Conservation (phyloP, 305 asterid genomes). For the Solanum chacoense region DNA sequence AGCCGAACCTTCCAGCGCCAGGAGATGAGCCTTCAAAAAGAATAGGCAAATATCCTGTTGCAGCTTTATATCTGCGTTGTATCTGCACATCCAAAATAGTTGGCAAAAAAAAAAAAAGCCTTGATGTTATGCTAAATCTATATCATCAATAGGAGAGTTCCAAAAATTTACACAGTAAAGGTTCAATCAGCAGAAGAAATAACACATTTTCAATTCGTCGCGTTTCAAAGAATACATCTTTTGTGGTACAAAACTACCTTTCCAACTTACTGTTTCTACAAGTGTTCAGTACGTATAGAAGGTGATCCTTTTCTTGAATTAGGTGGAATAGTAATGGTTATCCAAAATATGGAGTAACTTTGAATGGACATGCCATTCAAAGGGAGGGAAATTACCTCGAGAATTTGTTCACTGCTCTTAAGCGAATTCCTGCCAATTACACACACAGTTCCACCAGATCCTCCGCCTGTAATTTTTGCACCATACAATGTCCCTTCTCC, state of each 20-base stretch:
- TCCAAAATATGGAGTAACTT: not conserved
- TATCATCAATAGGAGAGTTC: not conserved
- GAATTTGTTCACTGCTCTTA: slow-evolving; percentile 67
- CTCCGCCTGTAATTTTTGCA: slow-evolving; percentile 93
- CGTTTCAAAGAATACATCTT: not conserved
- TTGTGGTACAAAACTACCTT: not conserved
- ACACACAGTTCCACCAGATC: slow-evolving; percentile 92
- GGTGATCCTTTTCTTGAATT: not conserved
- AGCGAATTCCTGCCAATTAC: slow-evolving; percentile 75
- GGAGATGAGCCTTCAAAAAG: slow-evolving; percentile 93
- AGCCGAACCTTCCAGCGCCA: slow-evolving; percentile 86
- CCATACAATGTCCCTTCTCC: slow-evolving; percentile 85
- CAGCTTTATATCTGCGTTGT: slow-evolving; percentile 61
- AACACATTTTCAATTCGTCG: not conserved
- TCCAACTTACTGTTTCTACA: not conserved
- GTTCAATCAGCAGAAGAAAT: not conserved
- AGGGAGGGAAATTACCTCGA: slow-evolving; percentile 40
- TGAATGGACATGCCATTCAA: not conserved
- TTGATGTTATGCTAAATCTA: not conserved
- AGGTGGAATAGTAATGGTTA: not conserved
- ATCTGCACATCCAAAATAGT: slow-evolving; percentile 36
- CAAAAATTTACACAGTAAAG: not conserved
- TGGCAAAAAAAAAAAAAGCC: not conserved
- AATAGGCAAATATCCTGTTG: slow-evolving; percentile 73
- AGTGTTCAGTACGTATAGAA: not conserved